phyloP scores from a whole-genome alignment of 1,139 yeast genomes.

The Hyphopichia wangnamkhiaoensis region DNA sequence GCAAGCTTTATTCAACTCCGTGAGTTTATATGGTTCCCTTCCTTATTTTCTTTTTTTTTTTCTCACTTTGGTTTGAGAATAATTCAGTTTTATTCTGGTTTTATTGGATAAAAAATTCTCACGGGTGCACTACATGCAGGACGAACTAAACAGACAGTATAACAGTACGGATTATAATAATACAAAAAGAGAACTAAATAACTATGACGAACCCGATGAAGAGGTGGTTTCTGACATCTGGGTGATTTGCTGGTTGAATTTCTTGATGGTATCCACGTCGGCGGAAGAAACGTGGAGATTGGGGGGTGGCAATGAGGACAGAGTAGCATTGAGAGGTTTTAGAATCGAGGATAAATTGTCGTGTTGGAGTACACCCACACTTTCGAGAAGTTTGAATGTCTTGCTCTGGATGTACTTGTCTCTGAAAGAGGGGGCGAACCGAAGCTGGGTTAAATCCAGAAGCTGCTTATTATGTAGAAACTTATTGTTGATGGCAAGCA shows the following conservation, averaged over 20 bases:
- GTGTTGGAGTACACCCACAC: slow-evolving; percentile 20
- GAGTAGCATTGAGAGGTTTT: neutral
- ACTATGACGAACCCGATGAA: neutral
- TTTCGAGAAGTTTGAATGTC: slow-evolving; percentile 23
- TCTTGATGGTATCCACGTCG: slow-evolving; percentile 1
- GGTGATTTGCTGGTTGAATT: slow-evolving; percentile 2
- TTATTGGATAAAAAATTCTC: slow-evolving; percentile 4
- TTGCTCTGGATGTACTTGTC: slow-evolving; percentile 33
- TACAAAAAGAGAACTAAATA: no score
- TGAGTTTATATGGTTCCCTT: neutral
- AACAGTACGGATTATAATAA: no score
- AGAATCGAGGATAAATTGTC: neutral
- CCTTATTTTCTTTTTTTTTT: neutral
- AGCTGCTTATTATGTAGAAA: slow-evolving; percentile 19
- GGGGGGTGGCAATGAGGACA: neutral
- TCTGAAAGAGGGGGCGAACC: slow-evolving; percentile 25
- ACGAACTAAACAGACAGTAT: no score
- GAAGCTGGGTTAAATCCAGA: slow-evolving; percentile 14
- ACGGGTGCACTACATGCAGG: no score
- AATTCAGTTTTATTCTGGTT: slow-evolving; percentile 1
- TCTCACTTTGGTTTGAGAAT: neutral
- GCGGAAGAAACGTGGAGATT: neutral
- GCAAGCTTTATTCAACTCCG: neutral
- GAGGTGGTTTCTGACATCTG: neutral
- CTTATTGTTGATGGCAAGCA: slow-evolving; percentile 33